Conservation (phyloP, 352 stramenopile species). For the Phytophthora podocarpi region DNA sequence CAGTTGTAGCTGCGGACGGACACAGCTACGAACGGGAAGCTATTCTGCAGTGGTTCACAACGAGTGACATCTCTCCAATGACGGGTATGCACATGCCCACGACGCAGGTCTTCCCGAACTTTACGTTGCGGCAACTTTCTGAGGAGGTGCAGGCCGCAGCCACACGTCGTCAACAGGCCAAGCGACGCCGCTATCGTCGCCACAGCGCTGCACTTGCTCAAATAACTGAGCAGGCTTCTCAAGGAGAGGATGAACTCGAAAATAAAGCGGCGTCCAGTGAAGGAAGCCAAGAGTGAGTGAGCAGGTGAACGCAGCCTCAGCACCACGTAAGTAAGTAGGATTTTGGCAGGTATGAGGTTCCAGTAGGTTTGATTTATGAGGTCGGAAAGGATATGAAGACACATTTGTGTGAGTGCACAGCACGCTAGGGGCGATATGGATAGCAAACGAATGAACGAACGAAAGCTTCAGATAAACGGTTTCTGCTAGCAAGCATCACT, state of each 20-base stretch:
- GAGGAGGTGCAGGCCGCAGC: slow-evolving; percentile 57
- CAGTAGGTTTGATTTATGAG: slow-evolving; percentile 35
- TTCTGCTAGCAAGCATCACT: too few species aligned
- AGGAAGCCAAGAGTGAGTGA: slow-evolving; percentile 25
- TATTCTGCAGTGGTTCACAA: slow-evolving; percentile 94
- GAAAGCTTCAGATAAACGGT: too few species aligned
- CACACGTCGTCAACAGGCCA: slow-evolving; percentile 31
- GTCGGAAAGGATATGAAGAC: slow-evolving; percentile 15
- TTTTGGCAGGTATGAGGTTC: slow-evolving; percentile 24
- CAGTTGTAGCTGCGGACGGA: slow-evolving; percentile 96
- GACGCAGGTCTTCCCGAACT: slow-evolving; percentile 80
- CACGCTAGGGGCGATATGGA: background rate
- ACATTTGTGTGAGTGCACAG: slow-evolving; percentile 10
- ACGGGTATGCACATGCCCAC: slow-evolving; percentile 75
- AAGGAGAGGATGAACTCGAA: slow-evolving; percentile 15
- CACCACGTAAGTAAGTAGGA: slow-evolving; percentile 17
- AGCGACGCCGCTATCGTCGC: slow-evolving; percentile 7
- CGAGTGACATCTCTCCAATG: slow-evolving; percentile 78
- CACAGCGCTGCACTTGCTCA: slow-evolving; percentile 15
- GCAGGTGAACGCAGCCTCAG: background rate
- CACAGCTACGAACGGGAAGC: slow-evolving; percentile 97
- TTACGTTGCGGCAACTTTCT: slow-evolving; percentile 69
- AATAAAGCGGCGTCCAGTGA: slow-evolving; percentile 32
- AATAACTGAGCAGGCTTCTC: background rate
- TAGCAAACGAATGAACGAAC: background rate